Evolutionary conservation across 345 rosid genomes (phyloP), one percentile per base, ranked within the genome.

Genomic region (Chamaenerion angustifolium): DNA sequence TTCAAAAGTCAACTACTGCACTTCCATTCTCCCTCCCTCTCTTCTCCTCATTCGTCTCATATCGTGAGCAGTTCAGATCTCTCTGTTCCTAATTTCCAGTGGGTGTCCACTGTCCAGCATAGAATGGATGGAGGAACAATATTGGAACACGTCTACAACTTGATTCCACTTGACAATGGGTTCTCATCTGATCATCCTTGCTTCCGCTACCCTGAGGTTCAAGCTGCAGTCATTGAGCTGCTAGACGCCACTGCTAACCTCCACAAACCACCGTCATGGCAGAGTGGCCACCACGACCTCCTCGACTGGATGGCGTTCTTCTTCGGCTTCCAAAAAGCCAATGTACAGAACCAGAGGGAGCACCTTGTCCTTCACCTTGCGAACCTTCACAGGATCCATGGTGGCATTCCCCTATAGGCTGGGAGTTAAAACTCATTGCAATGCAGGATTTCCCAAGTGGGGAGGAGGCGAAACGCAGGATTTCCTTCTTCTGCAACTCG

Each of bases 401-500:
- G 94, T 82, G 79, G 12, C 76, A 74, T 45, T 60, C 79, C 56
- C 94, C 88, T 6, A 70, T 57, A 53, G 83, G 79, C 64, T 72
- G 77, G 11, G 97, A 89, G 74, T 94, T 90, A 12, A 81, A 95
- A 63, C 83, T 86, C 44, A 59, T 31, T 31, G 73, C 90, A 0
- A 83, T 85, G 94, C 84, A 81, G 13, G 77, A 74, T 45, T 60
- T 81, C 58, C 95, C 92, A 3, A 70, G 56, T 51, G 85, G 81
- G 64, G 74, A 81, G 11, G 97, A 89, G 74, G 95, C 94, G 11
- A 81, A 95, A 63, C 83, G 88, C 42, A 59, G 97, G 61, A 83
- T 89, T 60, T 76, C 93, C 40, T 85, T 89, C 70, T 89, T 89
- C 66, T 78, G 94, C 61, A 89, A 85, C 58, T 89, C 95, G 1